Base-by-base conservation (phyloP, 805 yeast genomes). In the Candida odintsovae region DNA sequence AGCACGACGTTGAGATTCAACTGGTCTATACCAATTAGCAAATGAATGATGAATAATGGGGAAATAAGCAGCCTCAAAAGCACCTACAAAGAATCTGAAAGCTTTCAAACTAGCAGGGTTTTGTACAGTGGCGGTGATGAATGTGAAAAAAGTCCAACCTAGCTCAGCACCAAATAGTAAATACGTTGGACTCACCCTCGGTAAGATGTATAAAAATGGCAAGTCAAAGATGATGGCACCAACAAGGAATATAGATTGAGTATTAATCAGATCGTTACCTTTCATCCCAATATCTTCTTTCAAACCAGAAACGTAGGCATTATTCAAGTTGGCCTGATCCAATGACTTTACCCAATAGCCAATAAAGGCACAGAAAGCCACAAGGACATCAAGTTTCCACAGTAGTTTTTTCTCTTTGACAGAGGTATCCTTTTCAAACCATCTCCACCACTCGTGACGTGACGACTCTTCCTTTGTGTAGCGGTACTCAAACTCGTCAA, bases 301-400 rank as follows among this genome's bases (percentile, higher is more conserved):
- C 78, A 84, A 72, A 21, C 85, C 81, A 23, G 82, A 74, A 28
- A 80, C 80, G 53, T 82, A 84, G 1, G 89, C 90, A 57, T 80
- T 80, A 42, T 76, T 76, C 45, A 78, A 66, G 59, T 82, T 83
- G 40, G 77, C 68, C 46, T 72, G 72, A 57, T 83, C 90, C 44
- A 83, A 66, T 46, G 78, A 78, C 58, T 82, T 82, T 43, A 82
- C 78, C 86, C 86, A 84, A 63, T 82, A 82, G 10, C 78, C 75
- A 53, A 80, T 62, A 56, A 81, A 74, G 9, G 82, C 72, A 53
- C 80, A 80, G 38, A 73, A 64, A n/a, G 80, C 70, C 43, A 84
- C 64, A 29, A 79, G 58, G 13, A 78, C 49, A 55, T 82, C 89
- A 31, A 82, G 59, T 57, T 82, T 82, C 52, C 69, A 59, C 15